A percentile compares a stretch with the other conserved stretches of the same genome.
Conservation (phyloP, 495 filamentous ascomycete species). For the Echria macrotheca region DNA sequence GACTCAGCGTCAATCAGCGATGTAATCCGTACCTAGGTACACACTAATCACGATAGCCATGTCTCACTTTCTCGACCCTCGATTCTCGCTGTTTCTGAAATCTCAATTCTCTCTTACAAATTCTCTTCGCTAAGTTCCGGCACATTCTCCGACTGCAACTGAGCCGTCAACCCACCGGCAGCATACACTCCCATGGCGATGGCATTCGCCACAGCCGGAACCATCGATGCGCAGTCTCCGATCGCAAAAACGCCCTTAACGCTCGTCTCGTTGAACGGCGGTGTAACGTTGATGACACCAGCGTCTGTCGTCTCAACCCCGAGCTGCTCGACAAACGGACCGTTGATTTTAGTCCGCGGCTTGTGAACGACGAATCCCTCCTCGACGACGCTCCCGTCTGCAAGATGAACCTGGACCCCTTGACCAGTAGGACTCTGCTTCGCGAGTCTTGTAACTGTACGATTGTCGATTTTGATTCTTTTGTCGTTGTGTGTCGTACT, state of each 20-base stretch:
- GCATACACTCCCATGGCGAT: not conserved
- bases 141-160: not conserved
- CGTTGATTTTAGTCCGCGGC: slow-evolving; percentile 14
- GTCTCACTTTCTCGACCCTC: too few species aligned
- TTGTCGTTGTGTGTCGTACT: too few species aligned
- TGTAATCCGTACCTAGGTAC: too few species aligned
- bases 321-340: slow-evolving; percentile 17
- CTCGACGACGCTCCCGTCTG: slow-evolving; percentile 12
- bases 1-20: too few species aligned
- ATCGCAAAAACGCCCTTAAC: slow-evolving; percentile 22
- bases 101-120: too few species aligned
- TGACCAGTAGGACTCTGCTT: not conserved
- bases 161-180: not conserved
- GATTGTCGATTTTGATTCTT: not conserved
- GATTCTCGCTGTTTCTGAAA: too few species aligned
- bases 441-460: not conserved
- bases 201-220: not conserved
- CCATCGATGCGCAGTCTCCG: slow-evolving; percentile 15
- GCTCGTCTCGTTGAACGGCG: slow-evolving; percentile 13
- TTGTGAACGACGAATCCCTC: slow-evolving; percentile 18
- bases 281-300: slow-evolving; percentile 13
- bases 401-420: slow-evolving; percentile 6
- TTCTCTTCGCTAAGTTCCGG: too few species aligned
- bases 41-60: too few species aligned
- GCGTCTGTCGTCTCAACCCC: slow-evolving; percentile 11